Percentiles rank a stretch among this genome's conserved stretches.
Evolutionary conservation across 345 rosid genomes (phyloP).

Genomic region (Salix brachista): DNA sequence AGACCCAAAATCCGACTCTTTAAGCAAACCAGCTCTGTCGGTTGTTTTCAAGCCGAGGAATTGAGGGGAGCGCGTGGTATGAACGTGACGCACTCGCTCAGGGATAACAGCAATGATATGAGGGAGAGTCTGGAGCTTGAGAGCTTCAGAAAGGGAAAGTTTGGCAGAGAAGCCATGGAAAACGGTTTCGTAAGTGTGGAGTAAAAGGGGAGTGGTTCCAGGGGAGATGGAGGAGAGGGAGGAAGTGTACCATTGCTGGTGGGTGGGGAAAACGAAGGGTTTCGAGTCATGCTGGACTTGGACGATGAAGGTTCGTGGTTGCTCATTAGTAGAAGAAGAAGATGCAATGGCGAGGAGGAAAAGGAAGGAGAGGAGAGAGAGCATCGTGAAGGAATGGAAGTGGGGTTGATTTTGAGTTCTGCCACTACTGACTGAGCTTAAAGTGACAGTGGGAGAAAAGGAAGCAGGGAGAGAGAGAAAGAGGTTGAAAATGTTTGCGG

Average conservation of each 20-base stretch:
- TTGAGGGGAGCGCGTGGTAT: conserved; percentile 32
- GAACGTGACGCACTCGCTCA: conserved; percentile 23
- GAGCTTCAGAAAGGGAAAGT: conserved; percentile 19
- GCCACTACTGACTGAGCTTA: background rate
- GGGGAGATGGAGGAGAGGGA: conserved; percentile 27
- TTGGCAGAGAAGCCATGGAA: conserved; percentile 33
- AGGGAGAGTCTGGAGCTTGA: conserved; percentile 21
- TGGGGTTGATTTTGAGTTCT: background rate
- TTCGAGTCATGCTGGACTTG: conserved; percentile 21
- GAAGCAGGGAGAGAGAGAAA: too few species aligned
- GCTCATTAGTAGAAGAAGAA: conserved; percentile 10
- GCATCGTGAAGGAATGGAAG: background rate
- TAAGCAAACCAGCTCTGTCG: conserved; percentile 29
- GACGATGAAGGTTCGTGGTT: conserved; percentile 22
- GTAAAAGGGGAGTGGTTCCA: background rate
- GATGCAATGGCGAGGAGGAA: background rate
- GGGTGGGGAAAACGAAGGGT: conserved; percentile 29
- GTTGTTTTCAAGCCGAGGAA: conserved; percentile 27
- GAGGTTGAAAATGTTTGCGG: background rate
- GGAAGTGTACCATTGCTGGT: conserved; percentile 26
- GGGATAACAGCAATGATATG: conserved; percentile 26
- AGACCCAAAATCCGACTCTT: conserved; percentile 34
- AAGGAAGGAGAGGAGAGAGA: conserved; percentile 4
- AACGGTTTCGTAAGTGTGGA: conserved; percentile 33
- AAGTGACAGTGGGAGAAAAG: background rate